phyloP scores from a whole-genome alignment of 2,329 filamentous ascomycete genomes.

The Arthrobotrys megalospora region DNA sequence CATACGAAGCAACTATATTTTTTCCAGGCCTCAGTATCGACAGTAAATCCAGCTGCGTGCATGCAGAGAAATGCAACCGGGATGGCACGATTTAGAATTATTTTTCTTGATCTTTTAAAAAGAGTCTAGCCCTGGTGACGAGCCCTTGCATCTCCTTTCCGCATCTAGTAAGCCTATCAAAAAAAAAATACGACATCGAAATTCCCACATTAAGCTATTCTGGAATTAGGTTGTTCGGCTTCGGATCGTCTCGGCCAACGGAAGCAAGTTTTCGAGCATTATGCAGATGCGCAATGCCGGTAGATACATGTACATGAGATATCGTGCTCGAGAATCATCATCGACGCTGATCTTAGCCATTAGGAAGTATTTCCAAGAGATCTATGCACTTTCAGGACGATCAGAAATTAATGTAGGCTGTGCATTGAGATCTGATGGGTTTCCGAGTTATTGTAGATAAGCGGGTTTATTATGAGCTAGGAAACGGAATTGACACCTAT shows the following conservation, averaged over 20 bases:
- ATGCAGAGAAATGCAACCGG: neutral
- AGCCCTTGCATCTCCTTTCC: neutral
- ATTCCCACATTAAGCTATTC: neutral
- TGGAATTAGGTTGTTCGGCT: neutral
- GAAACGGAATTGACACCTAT: too few species aligned
- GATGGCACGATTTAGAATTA: neutral
- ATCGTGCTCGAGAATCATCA: neutral
- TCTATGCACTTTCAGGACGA: conserved; percentile 3
- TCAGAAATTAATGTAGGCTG: neutral
- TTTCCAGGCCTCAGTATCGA: neutral
- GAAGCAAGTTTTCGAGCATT: conserved; percentile 12
- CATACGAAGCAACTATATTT: conserved; percentile 1
- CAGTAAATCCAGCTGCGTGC: neutral
- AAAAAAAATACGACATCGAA: conserved; percentile 1
- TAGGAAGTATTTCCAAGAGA: neutral
- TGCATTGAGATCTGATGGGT: neutral
- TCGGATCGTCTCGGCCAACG: neutral
- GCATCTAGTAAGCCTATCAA: neutral
- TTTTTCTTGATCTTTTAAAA: neutral
- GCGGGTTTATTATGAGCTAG: neutral
- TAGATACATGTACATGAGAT: conserved; percentile 1
- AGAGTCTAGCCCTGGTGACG: neutral
- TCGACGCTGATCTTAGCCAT: neutral
- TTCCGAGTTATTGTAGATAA: conserved; percentile 9
- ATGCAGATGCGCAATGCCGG: neutral